Percentiles rank a stretch among this genome's conserved stretches.
These are phyloP conservation scores for Aureobasidium sp. DNA, from an alignment of 2,329 filamentous ascomycete genomes.

Conservation along the genomic window DNA sequence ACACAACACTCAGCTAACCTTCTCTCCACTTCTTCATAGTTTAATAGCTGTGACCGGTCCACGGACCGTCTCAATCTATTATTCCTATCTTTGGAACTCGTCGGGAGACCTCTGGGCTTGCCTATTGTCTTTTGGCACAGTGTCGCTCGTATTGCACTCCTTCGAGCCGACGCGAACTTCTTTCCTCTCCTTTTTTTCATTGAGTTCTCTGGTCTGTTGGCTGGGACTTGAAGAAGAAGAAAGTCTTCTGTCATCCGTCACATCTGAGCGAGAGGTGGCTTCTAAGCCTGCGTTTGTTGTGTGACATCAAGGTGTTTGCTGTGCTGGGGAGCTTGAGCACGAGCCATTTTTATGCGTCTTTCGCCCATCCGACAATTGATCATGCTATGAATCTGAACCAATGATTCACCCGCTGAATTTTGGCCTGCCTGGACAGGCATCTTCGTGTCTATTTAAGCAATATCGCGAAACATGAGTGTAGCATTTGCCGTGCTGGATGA, in stretches of 20 bases:
- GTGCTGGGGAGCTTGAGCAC: too few relatives aligned
- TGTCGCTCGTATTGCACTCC: constrained; percentile 73
- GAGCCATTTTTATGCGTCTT: too few relatives aligned
- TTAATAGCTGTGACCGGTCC: constrained; percentile 86
- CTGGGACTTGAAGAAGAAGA: constrained; percentile 25
- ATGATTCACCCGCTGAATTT: too few relatives aligned
- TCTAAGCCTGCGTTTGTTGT: background rate
- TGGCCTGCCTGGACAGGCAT: too few relatives aligned
- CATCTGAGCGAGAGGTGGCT: background rate
- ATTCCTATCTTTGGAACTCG: constrained; percentile 67
- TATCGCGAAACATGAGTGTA: too few relatives aligned
- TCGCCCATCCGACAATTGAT: too few relatives aligned
- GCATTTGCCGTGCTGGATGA: too few relatives aligned
- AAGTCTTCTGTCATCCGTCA: background rate
- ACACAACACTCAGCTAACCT: background rate
- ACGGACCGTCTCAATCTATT: constrained; percentile 66
- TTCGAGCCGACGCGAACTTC: constrained; percentile 65
- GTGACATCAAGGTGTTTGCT: too few relatives aligned
- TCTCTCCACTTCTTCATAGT: constrained; percentile 68
- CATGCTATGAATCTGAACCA: too few relatives aligned
- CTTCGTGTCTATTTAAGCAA: too few relatives aligned
- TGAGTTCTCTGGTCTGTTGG: constrained; percentile 16
- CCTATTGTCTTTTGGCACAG: constrained; percentile 56
- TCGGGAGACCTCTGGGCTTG: constrained; percentile 62
- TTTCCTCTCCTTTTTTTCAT: constrained; percentile 31